These are phyloP conservation scores for Solanum piurae DNA, from an alignment of 257 asterid genomes.

Conservation along the genomic window DNA sequence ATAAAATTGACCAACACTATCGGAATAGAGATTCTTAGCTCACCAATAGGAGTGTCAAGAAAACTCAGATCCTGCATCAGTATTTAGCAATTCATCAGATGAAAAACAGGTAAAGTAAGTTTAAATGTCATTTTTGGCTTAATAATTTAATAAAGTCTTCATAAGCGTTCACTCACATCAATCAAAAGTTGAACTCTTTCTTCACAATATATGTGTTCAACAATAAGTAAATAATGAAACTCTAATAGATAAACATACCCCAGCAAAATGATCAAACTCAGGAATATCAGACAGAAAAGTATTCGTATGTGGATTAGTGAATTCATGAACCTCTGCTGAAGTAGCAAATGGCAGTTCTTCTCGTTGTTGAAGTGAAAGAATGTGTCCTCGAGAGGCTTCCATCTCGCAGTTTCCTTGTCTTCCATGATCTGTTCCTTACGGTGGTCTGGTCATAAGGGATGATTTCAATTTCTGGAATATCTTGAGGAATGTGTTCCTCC, in stretches of 20 bases:
- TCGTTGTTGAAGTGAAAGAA: not conserved
- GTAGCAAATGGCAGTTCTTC: conserved; percentile 21
- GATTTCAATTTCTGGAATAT: conserved; percentile 29
- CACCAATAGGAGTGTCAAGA: conserved; percentile 47
- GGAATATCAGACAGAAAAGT: too few relatives aligned
- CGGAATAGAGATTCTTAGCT: not conserved
- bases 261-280: too few relatives aligned
- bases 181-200: not conserved
- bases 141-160: not conserved
- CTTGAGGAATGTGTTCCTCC: conserved; percentile 14
- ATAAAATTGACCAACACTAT: not conserved
- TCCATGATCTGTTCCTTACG: conserved; percentile 35
- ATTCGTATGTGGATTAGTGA: conserved; percentile 4
- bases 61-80: conserved; percentile 57
- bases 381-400: conserved; percentile 1
- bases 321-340: conserved; percentile 14
- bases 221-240: not conserved
- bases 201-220: not conserved
- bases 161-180: not conserved
- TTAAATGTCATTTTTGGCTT: not conserved
- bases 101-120: not conserved
- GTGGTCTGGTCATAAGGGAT: conserved; percentile 32
- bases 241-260: not conserved
- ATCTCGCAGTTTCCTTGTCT: conserved; percentile 29
- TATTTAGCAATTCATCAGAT: not conserved